These are phyloP conservation scores for Claviceps quebecensis DNA, from an alignment of 2,329 filamentous ascomycete genomes.

Conservation along the genomic window DNA sequence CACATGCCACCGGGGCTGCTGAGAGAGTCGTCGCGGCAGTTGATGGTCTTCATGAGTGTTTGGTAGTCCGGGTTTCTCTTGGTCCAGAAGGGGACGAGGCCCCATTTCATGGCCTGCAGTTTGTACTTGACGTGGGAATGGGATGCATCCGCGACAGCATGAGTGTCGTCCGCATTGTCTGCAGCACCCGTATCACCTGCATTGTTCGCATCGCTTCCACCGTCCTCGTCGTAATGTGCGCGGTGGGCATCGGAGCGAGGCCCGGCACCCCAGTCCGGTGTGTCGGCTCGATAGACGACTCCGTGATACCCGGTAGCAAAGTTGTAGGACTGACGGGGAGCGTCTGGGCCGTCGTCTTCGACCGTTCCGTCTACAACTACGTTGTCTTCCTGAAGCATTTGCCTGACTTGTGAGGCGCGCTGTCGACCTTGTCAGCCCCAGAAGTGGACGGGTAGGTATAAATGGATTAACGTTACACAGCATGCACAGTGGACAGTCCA, in stretches of 20 bases:
- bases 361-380: constrained; percentile 62
- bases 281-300: constrained; percentile 70
- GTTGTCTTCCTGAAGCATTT: constrained; percentile 56
- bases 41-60: constrained; percentile 76
- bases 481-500: background rate
- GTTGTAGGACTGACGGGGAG: constrained; percentile 68
- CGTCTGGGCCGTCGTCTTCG: constrained; percentile 41
- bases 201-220: constrained; percentile 1
- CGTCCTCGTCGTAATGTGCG: background rate
- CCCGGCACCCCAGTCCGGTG: constrained; percentile 45
- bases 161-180: no score
- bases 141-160: no score
- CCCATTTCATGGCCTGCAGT: constrained; percentile 92
- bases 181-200: background rate
- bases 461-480: background rate
- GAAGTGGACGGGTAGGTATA: background rate
- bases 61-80: constrained; percentile 68
- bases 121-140: constrained; percentile 47
- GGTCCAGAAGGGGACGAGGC: constrained; percentile 85
- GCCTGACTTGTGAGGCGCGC: constrained; percentile 64
- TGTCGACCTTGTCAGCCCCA: constrained; percentile 19
- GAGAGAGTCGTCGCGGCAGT: constrained; percentile 84
- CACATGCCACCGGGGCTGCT: constrained; percentile 69
- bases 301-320: constrained; percentile 82
- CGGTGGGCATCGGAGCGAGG: constrained; percentile 11